Conservation (phyloP, 768 basidiomycete genomes). For the Pisolithus tinctorius region DNA sequence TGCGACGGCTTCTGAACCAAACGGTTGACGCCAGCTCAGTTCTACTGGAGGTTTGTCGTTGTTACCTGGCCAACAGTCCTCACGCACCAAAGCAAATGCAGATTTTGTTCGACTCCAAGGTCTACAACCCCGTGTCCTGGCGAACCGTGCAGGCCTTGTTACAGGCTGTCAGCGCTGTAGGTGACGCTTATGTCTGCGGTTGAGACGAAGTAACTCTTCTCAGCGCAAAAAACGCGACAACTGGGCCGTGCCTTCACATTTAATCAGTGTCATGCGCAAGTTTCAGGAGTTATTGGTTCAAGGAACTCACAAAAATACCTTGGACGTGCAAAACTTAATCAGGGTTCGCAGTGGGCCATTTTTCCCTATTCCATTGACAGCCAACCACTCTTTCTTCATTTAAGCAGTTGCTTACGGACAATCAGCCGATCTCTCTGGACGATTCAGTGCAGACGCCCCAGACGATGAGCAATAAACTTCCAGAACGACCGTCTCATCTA, state of each 20-base stretch:
- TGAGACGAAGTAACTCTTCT: conserved; percentile 20
- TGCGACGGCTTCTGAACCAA: conserved; percentile 36
- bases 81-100: conserved; percentile 1
- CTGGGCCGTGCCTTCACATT: conserved; percentile 38
- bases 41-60: conserved; percentile 37
- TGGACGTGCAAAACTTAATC: conserved; percentile 37
- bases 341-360: conserved; percentile 52
- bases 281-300: conserved; percentile 21
- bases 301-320: conserved; percentile 15
- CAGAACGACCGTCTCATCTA: conserved; percentile 20
- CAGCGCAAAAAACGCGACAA: conserved; percentile 37
- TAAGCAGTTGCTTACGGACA: conserved; percentile 36
- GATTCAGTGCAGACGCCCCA: conserved; percentile 8
- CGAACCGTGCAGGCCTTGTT: conserved; percentile 17
- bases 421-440: conserved; percentile 14
- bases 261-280: conserved; percentile 31
- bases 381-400: conserved; percentile 36
- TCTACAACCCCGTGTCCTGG: conserved; percentile 19
- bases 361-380: conserved; percentile 29
- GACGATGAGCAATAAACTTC: conserved; percentile 7
- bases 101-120: conserved; percentile 20
- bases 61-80: not conserved
- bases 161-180: conserved; percentile 16
- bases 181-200: conserved; percentile 8
- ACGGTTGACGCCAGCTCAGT: conserved; percentile 44